phyloP scores from a whole-genome alignment of 768 basidiomycete species.

The Cantharellus cinnabarinus region DNA sequence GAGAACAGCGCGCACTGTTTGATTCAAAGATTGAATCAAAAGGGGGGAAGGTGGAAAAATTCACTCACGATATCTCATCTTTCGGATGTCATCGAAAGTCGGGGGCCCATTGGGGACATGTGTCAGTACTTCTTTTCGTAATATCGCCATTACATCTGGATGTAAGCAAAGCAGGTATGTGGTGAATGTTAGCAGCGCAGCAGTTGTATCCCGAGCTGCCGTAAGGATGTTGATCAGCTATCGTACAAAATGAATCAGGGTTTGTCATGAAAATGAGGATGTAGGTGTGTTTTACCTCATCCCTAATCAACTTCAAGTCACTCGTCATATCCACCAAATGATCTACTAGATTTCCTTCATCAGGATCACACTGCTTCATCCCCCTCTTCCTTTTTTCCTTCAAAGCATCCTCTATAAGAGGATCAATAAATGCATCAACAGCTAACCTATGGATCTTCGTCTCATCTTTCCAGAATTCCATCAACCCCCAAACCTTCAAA shows the following conservation, averaged over 20 bases:
- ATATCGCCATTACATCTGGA: constrained; percentile 4
- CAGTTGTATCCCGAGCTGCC: constrained; percentile 8
- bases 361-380: constrained; percentile 1
- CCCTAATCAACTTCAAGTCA: not conserved
- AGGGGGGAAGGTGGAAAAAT: not conserved
- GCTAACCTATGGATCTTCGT: not conserved
- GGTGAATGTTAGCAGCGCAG: constrained; percentile 5
- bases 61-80: constrained; percentile 5
- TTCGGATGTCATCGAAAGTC: constrained; percentile 2
- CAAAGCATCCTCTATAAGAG: constrained; percentile 2
- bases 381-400: constrained; percentile 1
- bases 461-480: constrained; percentile 2
- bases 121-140: constrained; percentile 10
- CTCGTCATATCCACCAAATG: constrained; percentile 3
- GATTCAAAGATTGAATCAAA: not conserved
- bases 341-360: constrained; percentile 4
- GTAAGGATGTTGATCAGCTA: constrained; percentile 15
- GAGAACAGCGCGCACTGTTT: constrained; percentile 16
- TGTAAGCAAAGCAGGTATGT: constrained; percentile 5
- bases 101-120: not conserved
- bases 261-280: constrained; percentile 49
- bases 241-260: constrained; percentile 50
- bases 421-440: constrained; percentile 1
- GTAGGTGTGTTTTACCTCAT: constrained; percentile 12
- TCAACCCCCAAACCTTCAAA: not conserved